phyloP scores from a whole-genome alignment of 1,139 yeast genomes.

The Wickerhamiella pararugosa region DNA sequence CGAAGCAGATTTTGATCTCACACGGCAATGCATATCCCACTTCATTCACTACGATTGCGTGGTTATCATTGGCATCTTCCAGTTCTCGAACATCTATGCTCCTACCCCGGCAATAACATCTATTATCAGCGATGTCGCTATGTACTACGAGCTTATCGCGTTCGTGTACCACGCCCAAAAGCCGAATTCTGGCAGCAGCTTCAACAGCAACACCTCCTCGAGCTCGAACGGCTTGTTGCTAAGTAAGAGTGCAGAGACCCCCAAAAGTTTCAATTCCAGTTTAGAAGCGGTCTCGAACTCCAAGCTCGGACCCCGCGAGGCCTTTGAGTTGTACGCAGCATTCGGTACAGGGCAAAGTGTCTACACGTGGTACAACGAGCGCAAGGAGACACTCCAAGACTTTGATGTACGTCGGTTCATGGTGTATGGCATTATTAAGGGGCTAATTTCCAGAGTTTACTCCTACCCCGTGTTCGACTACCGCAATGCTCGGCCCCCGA shows the following conservation, averaged over 20 bases:
- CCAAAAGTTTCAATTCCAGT: slow-evolving; percentile 1
- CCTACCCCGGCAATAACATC: slow-evolving; percentile 65
- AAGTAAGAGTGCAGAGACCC: slow-evolving; percentile 1
- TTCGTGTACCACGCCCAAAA: slow-evolving; percentile 34
- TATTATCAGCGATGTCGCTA: slow-evolving; percentile 45
- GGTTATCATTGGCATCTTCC: slow-evolving; percentile 71
- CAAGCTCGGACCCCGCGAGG: slow-evolving; percentile 9
- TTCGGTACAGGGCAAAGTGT: slow-evolving; percentile 67
- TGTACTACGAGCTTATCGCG: slow-evolving; percentile 78
- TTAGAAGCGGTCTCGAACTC: background rate
- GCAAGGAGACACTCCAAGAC: slow-evolving; percentile 40
- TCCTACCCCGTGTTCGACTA: slow-evolving; percentile 43
- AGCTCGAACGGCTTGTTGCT: background rate
- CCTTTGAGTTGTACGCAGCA: slow-evolving; percentile 66
- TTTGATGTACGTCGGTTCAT: slow-evolving; percentile 75
- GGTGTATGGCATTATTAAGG: slow-evolving; percentile 72
- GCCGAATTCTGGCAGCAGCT: background rate
- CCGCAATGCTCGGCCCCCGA: background rate
- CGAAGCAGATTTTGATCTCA: slow-evolving; percentile 62
- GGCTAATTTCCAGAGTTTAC: slow-evolving; percentile 67
- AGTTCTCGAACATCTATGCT: slow-evolving; percentile 76
- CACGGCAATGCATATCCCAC: slow-evolving; percentile 82
- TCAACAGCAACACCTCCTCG: background rate
- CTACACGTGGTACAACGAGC: slow-evolving; percentile 65
- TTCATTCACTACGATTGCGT: slow-evolving; percentile 80